Base-by-base conservation (phyloP, 345 rosid genomes). In the Cardamine occulta region DNA sequence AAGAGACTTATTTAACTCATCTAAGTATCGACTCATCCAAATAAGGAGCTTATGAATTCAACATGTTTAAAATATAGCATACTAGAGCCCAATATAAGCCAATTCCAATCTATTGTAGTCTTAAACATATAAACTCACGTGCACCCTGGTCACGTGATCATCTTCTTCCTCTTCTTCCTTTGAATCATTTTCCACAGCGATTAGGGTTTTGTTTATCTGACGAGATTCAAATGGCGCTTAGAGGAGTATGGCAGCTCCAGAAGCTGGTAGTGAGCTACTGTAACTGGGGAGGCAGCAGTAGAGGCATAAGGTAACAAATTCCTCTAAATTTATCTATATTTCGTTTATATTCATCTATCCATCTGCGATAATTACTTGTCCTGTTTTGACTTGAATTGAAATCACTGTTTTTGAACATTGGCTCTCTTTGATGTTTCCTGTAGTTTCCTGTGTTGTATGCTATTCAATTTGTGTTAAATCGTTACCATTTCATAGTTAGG, bases 251-350 rank as follows among this genome's bases (percentile, higher is more conserved):
- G 98, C 97, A 94, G 80, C 97, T 91, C 26, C 75, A 86, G 76
- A 94, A 85, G 82, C 84, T 94, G 70, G 76, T 90, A 2, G 97
- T 90, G 18, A 90, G 97, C 86, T 90, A 84, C 62, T 83, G 90
- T 73, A 86, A 90, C 52, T 89, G 97, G 99, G 97, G 99, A 63
- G 99, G 97, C 18, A 95, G 97, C 76, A 90, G 99, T 57, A 83
- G 91, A 57, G 97, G 97, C 58, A 88, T 90, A 78, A 87, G 93
- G 96, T 91, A 76, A 15, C 60, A 11, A 47, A 17, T 47, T 17
- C 52, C 21, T 17, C 2, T 47, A 47, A 47, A 7, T 47, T 5
- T 1, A 14, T 15, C 8, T 45, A 2, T 45, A 42, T 13, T 42
- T 1, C 6, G 0, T 42, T 12, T 12, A 40, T 13, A 40, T 40